Base-by-base conservation (phyloP, 495 filamentous ascomycete species). In the Neurospora sublineolata region DNA sequence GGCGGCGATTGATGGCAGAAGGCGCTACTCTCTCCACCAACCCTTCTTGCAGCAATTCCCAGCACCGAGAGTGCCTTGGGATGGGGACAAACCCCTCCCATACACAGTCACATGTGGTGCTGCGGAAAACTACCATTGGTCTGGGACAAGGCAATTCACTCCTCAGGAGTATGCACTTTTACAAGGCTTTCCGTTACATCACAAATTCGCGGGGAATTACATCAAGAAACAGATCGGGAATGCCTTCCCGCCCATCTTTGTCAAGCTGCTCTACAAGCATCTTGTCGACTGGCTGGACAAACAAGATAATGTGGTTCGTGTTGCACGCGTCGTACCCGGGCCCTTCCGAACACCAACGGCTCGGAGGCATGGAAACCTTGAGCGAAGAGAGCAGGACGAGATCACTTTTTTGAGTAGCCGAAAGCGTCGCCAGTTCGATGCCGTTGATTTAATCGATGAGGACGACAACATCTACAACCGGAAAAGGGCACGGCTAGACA, bases 181-280 rank as follows among this genome's bases (percentile, higher is more conserved):
- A 3, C 92, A 95, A 72, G 89, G 88, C 0, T 97, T 97, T 68
- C 93, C 93, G 0, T 14, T 82, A 0, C 79, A 82, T 3, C 91
- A 93, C 79, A 77, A 81, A 3, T 97, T 97, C 73, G 75, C 79
- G 0, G 80, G 79, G 1, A 58, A 18, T 0, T 72, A 78, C 7
- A 81, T 89, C 3, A 88, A 86, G 71, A 90, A 84, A 74, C 92
- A 95, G 76, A 92, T 97, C 73, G 94, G 94, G 0, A 97, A 98
- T 77, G 93, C 93, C 0, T 93, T 96, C 8, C 92, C 93, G 0
- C 89, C 94, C 0, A 72, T 79, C 7, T 80, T 93, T 0, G 90
- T 89, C 0, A 80, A 85, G 46, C 82, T 84, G 0, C 71, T 96
- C 0, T 91, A 89, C 74, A 73, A 80, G 36, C 86, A 89, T 70